Conservation (phyloP, 2,329 filamentous ascomycete species). For the Microascus cirrosus region DNA sequence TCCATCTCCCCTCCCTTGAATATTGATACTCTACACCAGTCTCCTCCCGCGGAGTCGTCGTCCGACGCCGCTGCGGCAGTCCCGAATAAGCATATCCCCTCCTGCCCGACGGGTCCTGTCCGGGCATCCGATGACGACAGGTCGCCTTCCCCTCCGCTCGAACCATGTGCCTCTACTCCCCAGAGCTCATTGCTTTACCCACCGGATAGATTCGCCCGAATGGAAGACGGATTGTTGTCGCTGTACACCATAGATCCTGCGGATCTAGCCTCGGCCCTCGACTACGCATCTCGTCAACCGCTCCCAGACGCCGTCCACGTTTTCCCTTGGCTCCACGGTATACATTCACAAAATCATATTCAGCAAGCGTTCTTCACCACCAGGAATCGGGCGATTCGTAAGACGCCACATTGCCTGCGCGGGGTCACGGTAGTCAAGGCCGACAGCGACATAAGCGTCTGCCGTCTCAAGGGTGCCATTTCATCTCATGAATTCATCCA, state of each 20-base stretch:
- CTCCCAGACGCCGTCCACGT: slow-evolving; percentile 76
- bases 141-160: background rate
- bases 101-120: slow-evolving; percentile 71
- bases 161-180: slow-evolving; percentile 20
- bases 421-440: slow-evolving; percentile 82
- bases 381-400: slow-evolving; percentile 58
- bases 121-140: slow-evolving; percentile 27
- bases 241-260: slow-evolving; percentile 64
- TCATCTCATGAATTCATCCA: slow-evolving; percentile 70
- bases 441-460: slow-evolving; percentile 62
- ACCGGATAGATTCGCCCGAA: slow-evolving; percentile 47
- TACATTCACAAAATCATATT: slow-evolving; percentile 79
- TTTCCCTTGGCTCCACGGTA: slow-evolving; percentile 92
- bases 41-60: slow-evolving; percentile 14
- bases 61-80: slow-evolving; percentile 25
- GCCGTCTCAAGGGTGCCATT: slow-evolving; percentile 79
- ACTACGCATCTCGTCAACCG: slow-evolving; percentile 66
- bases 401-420: slow-evolving; percentile 63
- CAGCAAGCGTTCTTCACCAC: slow-evolving; percentile 85
- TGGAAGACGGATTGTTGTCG: slow-evolving; percentile 40
- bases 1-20: background rate
- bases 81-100: slow-evolving; percentile 84
- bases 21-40: background rate
- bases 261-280: slow-evolving; percentile 60
- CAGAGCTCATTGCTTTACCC: slow-evolving; percentile 66